Evolutionary conservation across 768 basidiomycete genomes (phyloP), one percentile per base, ranked within the genome.

Genomic region (Amyloporia xantha): DNA sequence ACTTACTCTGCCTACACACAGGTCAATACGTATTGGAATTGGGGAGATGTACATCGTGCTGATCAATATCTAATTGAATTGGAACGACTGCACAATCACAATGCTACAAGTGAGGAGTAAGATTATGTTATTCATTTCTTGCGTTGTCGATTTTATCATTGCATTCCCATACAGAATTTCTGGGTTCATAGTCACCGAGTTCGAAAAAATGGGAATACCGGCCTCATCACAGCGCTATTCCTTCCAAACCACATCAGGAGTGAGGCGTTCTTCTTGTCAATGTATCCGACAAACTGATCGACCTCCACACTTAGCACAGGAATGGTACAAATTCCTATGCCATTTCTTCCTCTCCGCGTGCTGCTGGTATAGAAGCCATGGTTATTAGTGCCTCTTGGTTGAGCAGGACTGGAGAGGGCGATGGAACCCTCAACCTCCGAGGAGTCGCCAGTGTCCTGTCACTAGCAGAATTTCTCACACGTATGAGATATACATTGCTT

Each of bases 291-390:
- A 35, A 10, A 28, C 25, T 7, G 12, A 19, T 20, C 17, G 19
- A 44, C 19, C 17, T 20, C n/a, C 4, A 5, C 28, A 26, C n/a
- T n/a, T 36, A 12, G 30, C 41, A 61, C 5, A 54, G 77, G 12
- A 70, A 68, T 13, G 92, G 93, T 9, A 77, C 74, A 6, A 96
- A 97, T 63, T 79, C 84, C 11, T 97, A 94, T 62, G 89, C 87
- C 13, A 68, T 91, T 26, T 67, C 92, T 40, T 74, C 79, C 10
- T 86, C 94, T 2, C 91, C 95, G 6, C 81, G 96, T 21, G 77
- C 89, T n/a, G 81, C 92, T n/a, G 94, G 93, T 2, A 82, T 82
- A 6, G 95, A 99, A 66, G 87, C 91, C 4, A 87, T 97, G 61
- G 78, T 99, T 15, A 77, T 99, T 35, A 84, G 86, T 53, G 94